Evolutionary conservation across 2,329 filamentous ascomycete species (phyloP), one percentile per base, ranked within the genome.

Genomic region (Cordyceps farinosa): DNA sequence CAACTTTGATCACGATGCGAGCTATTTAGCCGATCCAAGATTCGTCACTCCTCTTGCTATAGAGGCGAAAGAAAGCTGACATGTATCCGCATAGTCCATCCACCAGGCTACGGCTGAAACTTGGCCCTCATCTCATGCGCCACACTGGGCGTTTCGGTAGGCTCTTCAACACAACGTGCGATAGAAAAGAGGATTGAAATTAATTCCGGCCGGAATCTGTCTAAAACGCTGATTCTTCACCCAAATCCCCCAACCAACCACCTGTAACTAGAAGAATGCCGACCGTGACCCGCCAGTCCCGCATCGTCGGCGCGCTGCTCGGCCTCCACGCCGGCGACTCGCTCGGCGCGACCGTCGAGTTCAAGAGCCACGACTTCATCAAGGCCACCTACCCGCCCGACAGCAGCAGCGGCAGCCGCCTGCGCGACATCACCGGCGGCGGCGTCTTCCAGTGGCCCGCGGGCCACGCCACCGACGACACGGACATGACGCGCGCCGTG

Each of bases 381-480:
- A 67, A 68, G 17, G n/a, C 56, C 5, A 7, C 62, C 1, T 72
- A 78, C 62, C 79, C 79, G 38, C 53, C 13, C 22, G 27, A 22
- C 27, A 10, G 13, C 27, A 13, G 13, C n/a, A 54, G 67, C 1
- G 77, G 76, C 17, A 65, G 79, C 3, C n/a, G 15, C 45, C 47
- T 59, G 15, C 75, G 75, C 47, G 72, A 76, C 10, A 80, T 82
- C 40, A 67, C 78, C 22, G 80, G 79, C 55, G 80, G 80, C 54
- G 80, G 80, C 0, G 64, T 68, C 2, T 80, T 82, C 63, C 11
- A 50, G 27, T 82, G 79, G 79, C 62, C 74, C 0, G 65, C 74
- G 0, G 80, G 80, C 8, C 74, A 78, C 63, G 79, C 79, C 17
- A 81, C 80, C 32, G 79, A 82, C 67, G 79, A 82, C 67, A 81